These are phyloP conservation scores for Amyloporia xantha DNA, from an alignment of 768 basidiomycete species.

Conservation along the genomic window DNA sequence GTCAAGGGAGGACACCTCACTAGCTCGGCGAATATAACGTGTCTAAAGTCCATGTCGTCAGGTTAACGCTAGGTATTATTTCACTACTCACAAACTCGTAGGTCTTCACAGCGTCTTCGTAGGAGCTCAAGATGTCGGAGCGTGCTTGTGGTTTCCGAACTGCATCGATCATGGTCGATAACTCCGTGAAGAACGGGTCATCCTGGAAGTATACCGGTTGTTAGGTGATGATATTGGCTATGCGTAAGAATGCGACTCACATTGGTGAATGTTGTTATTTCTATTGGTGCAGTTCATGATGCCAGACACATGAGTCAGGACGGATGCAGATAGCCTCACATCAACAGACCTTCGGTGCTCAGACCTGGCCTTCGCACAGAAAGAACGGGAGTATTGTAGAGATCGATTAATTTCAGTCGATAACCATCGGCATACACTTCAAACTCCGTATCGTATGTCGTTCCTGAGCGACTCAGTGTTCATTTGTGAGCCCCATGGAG, in stretches of 20 bases:
- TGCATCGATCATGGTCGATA: constrained; percentile 27
- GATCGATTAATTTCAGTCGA: constrained; percentile 31
- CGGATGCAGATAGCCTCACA: neutral
- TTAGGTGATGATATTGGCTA: neutral
- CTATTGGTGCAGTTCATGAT: constrained; percentile 16
- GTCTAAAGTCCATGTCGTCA: neutral
- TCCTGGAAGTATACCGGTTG: constrained; percentile 4
- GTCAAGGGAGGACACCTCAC: no score
- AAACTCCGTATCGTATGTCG: constrained; percentile 38
- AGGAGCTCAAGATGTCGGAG: constrained; percentile 31
- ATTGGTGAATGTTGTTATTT: constrained; percentile 29
- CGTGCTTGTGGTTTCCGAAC: constrained; percentile 29
- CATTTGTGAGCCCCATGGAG: no score
- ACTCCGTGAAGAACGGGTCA: constrained; percentile 14
- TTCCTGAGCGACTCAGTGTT: constrained; percentile 6
- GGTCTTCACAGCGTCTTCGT: constrained; percentile 34
- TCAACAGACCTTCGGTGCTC: constrained; percentile 13
- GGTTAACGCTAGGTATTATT: neutral
- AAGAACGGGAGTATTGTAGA: constrained; percentile 41
- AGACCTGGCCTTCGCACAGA: constrained; percentile 31
- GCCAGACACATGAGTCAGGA: neutral
- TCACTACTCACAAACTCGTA: constrained; percentile 27
- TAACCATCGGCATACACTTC: constrained; percentile 44
- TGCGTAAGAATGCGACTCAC: constrained; percentile 3
- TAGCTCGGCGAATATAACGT: neutral